These are phyloP conservation scores for Colletotrichum sp. DNA, from an alignment of 2,329 filamentous ascomycete genomes.

Conservation along the genomic window DNA sequence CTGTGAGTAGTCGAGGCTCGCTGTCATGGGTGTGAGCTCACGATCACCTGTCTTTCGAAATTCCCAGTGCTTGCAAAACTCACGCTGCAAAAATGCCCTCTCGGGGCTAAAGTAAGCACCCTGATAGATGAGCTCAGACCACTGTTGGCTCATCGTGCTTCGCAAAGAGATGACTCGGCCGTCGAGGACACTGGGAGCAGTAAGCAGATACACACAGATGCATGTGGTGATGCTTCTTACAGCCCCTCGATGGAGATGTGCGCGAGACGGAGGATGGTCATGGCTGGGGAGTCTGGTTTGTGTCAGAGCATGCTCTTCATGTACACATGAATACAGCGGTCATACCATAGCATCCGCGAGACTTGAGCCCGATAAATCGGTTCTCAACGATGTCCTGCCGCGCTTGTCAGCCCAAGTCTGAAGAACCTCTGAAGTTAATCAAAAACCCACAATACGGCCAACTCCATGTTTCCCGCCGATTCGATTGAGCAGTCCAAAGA, in stretches of 20 bases:
- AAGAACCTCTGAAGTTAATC: accelerated
- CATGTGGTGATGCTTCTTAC: not conserved
- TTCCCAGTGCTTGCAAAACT: not conserved
- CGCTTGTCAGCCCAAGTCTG: accelerated
- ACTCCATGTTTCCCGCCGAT: conserved; percentile 70
- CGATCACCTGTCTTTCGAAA: accelerated
- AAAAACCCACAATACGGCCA: conserved; percentile 66
- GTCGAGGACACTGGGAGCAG: conserved; percentile 47
- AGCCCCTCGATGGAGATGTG: conserved; percentile 59
- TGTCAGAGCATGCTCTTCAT: not conserved
- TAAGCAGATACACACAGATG: not conserved
- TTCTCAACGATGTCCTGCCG: conserved; percentile 48
- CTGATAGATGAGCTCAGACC: conserved; percentile 39
- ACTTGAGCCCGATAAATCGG: conserved; percentile 37
- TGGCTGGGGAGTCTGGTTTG: conserved; percentile 22
- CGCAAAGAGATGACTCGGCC: conserved; percentile 57
- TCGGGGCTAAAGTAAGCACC: conserved; percentile 58
- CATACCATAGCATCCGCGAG: conserved; percentile 55
- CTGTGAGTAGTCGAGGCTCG: conserved; percentile 13
- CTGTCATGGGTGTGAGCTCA: not conserved
- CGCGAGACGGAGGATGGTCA: conserved; percentile 30
- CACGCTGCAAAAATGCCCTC: conserved; percentile 6
- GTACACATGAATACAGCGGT: not conserved
- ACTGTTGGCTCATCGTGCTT: conserved; percentile 54
- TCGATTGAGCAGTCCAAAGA: conserved; percentile 69